Conservation (phyloP, 495 filamentous ascomycete genomes). For the Penicillium ucsense region DNA sequence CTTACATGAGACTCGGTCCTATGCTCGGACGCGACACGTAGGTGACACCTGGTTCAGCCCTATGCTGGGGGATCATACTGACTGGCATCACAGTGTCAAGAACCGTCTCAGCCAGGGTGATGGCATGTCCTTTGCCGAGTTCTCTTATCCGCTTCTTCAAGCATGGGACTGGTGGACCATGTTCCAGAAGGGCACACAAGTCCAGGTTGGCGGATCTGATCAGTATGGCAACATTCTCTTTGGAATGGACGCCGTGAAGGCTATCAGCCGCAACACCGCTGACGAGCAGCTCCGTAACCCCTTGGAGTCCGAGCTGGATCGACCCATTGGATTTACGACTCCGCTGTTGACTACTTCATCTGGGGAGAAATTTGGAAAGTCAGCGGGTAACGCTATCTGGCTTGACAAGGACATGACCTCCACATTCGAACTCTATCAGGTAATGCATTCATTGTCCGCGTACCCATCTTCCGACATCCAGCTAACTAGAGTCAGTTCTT, state of each 20-base stretch:
- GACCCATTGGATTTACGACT: conserved; percentile 76
- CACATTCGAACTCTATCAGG: conserved; percentile 76
- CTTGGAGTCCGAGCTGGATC: conserved; percentile 26
- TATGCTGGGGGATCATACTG: too few species aligned
- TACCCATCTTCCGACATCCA: neutral
- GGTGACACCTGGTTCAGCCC: conserved; percentile 24
- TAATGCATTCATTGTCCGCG: conserved; percentile 15
- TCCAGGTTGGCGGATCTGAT: conserved; percentile 90
- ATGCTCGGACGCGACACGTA: conserved; percentile 89
- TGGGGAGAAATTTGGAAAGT: conserved; percentile 92
- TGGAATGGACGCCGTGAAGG: conserved; percentile 75
- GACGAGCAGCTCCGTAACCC: conserved; percentile 17
- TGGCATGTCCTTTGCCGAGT: conserved; percentile 90
- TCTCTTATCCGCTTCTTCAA: conserved; percentile 86
- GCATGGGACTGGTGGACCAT: conserved; percentile 95
- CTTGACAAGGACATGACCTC: conserved; percentile 72
- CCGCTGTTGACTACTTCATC: conserved; percentile 78
- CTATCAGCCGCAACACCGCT: conserved; percentile 46
- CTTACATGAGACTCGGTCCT: conserved; percentile 61
- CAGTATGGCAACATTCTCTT: conserved; percentile 95
- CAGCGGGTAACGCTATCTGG: conserved; percentile 90
- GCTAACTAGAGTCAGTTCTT: conserved; percentile 53
- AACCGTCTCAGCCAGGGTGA: conserved; percentile 67
- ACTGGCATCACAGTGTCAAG: conserved; percentile 52
- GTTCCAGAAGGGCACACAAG: conserved; percentile 54